Base-by-base conservation (phyloP, 768 basidiomycete genomes). In the Tylopilus sp. region DNA sequence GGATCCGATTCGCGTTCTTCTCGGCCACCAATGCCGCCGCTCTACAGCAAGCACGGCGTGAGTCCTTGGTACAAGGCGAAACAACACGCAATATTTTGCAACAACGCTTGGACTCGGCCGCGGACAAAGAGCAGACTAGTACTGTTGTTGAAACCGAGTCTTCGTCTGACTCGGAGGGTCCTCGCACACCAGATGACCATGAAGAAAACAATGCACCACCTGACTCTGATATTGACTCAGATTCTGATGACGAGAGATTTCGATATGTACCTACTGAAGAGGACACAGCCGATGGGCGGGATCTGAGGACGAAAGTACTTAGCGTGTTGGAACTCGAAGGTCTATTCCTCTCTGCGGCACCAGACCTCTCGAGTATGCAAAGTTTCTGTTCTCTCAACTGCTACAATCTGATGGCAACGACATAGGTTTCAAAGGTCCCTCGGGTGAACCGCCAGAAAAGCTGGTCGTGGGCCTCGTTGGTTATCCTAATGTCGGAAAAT, bases 401-500 rank as follows among this genome's bases (percentile, higher is more conserved):
- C 9, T 40, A 44, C 8, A 36, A n/a, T 49, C 44, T 59, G 29
- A 63, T n/a, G 13, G 36, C 41, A 26, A 30, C n/a, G n/a, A n/a
- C 40, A 14, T 55, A 92, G 89, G 67, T 31, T 92, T 92, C 61
- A 67, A 74, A 13, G 81, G 83, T 54, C 63, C 78, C 0, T 75
- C 74, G 17, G 82, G 85, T n/a, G 74, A 82, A 43, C 66, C 75
- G 10, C 82, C 86, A 1, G 68, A 75, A 24, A 92, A 83, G 65
- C 76, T 92, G 4, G 82, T 85, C 6, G 84, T 97, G 34, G 93
- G 93, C 29, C 82, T 99, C 14, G 97, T 99, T 37, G 97, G 97
- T 26, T 98, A 99, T 67, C 97, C 97, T 0, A 99, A 99, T 64
- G 96, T 98, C 22, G 97, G 97, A 16, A 99, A 99, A 72, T 98